A percentile compares a stretch with the other conserved stretches of the same genome.
phyloP scores from a whole-genome alignment of 2,329 filamentous ascomycete species.

The Leptographium flavum region DNA sequence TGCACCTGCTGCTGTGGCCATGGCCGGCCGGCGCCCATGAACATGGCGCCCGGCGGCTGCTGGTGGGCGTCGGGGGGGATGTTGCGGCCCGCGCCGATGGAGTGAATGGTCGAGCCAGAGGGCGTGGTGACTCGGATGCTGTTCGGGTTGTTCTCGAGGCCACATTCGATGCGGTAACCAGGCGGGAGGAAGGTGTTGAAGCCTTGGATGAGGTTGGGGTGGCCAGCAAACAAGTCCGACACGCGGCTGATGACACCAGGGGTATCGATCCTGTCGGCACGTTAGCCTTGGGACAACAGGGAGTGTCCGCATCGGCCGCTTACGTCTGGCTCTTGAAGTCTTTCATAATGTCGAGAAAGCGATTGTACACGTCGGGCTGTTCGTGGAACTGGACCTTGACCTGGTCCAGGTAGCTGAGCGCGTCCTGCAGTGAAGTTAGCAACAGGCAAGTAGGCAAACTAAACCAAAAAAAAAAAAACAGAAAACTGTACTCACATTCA shows the following conservation, averaged over 20 bases:
- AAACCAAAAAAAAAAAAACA: neutral
- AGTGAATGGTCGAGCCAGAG: slow-evolving; percentile 90
- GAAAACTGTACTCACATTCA: slow-evolving; percentile 42
- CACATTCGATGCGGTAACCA: slow-evolving; percentile 93
- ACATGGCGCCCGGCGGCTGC: slow-evolving; percentile 24
- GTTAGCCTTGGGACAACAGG: neutral
- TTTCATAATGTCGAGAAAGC: slow-evolving; percentile 98
- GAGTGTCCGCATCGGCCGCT: slow-evolving; percentile 21
- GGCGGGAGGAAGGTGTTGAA: slow-evolving; percentile 97
- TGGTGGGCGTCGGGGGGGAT: slow-evolving; percentile 30
- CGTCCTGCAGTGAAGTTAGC: slow-evolving; percentile 33
- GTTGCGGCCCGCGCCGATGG: slow-evolving; percentile 47
- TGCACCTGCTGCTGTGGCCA: slow-evolving; percentile 28
- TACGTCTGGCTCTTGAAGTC: slow-evolving; percentile 97
- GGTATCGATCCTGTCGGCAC: slow-evolving; percentile 61
- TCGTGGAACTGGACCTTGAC: slow-evolving; percentile 97
- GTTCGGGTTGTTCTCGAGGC: slow-evolving; percentile 84
- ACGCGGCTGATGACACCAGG: slow-evolving; percentile 95
- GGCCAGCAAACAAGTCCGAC: slow-evolving; percentile 87
- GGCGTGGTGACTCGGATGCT: slow-evolving; percentile 94
- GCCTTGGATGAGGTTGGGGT: slow-evolving; percentile 88
- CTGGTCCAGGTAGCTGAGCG: slow-evolving; percentile 91
- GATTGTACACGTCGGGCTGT: slow-evolving; percentile 92
- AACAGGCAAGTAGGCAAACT: neutral
- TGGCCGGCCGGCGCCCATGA: slow-evolving; percentile 29